These are phyloP conservation scores for Limonium bicolor DNA, from an alignment of 148 eudicot genomes.

Conservation along the genomic window DNA sequence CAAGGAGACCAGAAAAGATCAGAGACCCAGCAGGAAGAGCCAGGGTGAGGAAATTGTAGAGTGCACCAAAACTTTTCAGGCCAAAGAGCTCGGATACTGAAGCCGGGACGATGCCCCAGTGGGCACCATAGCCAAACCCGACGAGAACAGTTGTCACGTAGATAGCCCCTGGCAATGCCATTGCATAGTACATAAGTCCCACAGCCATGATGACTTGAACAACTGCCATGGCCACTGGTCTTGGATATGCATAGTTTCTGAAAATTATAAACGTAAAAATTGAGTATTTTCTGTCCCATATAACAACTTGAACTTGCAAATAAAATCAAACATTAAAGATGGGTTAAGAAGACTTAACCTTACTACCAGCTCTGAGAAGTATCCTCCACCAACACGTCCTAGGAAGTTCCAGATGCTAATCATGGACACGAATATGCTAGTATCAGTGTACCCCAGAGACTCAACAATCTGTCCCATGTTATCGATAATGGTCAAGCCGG, in stretches of 20 bases:
- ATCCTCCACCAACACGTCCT: slow-evolving; percentile 65
- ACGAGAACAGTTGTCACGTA: slow-evolving; percentile 31
- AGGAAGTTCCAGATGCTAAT: slow-evolving; percentile 64
- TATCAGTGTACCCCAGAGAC: slow-evolving; percentile 27
- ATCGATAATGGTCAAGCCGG: slow-evolving; percentile 49
- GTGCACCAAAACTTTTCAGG: slow-evolving; percentile 44
- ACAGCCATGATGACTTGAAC: slow-evolving; percentile 38
- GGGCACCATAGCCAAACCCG: slow-evolving; percentile 47
- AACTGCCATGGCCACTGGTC: slow-evolving; percentile 43
- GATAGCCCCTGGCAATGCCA: slow-evolving; percentile 36
- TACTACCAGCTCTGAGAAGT: slow-evolving; percentile 45
- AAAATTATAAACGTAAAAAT: slow-evolving; percentile 2
- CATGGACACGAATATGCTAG: slow-evolving; percentile 41
- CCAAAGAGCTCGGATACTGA: slow-evolving; percentile 49
- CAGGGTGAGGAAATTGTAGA: slow-evolving; percentile 34
- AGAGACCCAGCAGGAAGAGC: slow-evolving; percentile 39
- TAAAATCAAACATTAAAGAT: background rate
- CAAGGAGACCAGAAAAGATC: slow-evolving; percentile 32
- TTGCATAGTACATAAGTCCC: slow-evolving; percentile 41
- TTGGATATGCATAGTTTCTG: slow-evolving; percentile 46
- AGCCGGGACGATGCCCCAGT: slow-evolving; percentile 56
- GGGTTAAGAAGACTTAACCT: slow-evolving; percentile 13
- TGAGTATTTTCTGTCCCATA: background rate
- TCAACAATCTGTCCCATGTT: slow-evolving; percentile 53
- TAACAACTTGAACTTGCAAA: background rate